Base-by-base conservation (phyloP, 2,329 filamentous ascomycete genomes). In the Coniochaeta sp. region DNA sequence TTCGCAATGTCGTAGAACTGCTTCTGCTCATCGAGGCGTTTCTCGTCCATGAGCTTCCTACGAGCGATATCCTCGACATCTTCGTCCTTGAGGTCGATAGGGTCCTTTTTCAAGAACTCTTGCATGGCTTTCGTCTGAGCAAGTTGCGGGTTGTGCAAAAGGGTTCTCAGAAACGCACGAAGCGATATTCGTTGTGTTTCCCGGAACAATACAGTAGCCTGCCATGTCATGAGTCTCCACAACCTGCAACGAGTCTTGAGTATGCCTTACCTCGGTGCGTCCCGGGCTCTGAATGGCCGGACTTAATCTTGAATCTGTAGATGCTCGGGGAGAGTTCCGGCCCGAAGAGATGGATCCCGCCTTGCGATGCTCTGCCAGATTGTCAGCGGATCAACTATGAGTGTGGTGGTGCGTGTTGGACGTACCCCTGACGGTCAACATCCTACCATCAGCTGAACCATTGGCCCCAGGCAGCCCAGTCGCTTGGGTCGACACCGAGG, bases 1-100 rank as follows among this genome's bases (percentile, higher is more conserved):
- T 92, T 82, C 9, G 95, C 95, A 70, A 99, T 93, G 71, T 99
- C 93, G 73, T 97, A 99, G 72, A 99, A 99, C 65, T 87, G 85
- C 71, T 87, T 89, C 72, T 99, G 95, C 73, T 99, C 95, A 69
- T 96, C 90, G 58, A 98, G 84, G 52, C 95, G 87, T 73, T 89
- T 90, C 71, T 90, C 88, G 68, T 99, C 95, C 74, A 96, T 87
- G 14, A 84, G 81, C 73, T 93, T 96, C 59, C 95, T 84, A 61
- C 83, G 83, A 63, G 87, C 74, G 34, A 97, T 92, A 70, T 99
- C 95, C 1, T 88, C 82, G 31, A 89, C 77, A 70, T 99, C 95
- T 61, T 95, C 91, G 66, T 93, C 89, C 24, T 86, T 91, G 11
- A 91, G 79, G 1, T 82, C 85, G 28, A 96, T 84, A 0, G 89